A percentile compares a stretch with the other conserved stretches of the same genome.
phyloP scores from a whole-genome alignment of 2,329 filamentous ascomycete genomes.

The Metarhizium robertsii region DNA sequence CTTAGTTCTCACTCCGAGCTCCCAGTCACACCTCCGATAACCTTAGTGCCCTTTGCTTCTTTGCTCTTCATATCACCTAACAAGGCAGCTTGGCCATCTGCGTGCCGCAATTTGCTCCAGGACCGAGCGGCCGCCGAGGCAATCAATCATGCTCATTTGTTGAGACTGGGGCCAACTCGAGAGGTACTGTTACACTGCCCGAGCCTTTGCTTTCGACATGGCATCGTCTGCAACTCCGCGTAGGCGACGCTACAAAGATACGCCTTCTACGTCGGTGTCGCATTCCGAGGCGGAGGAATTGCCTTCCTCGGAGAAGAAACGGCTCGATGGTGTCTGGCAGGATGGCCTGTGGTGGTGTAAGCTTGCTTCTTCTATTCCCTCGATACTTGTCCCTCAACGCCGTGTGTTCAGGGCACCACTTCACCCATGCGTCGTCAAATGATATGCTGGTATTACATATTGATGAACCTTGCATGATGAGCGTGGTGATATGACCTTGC shows the following conservation, averaged over 20 bases:
- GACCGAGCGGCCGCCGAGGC: too few species aligned
- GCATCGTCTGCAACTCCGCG: neutral
- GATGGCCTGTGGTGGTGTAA: slow-evolving; percentile 28
- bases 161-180: neutral
- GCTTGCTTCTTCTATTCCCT: slow-evolving; percentile 7
- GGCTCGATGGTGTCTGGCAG: slow-evolving; percentile 22
- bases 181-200: neutral
- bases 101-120: neutral
- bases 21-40: neutral
- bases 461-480: neutral
- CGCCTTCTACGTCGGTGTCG: slow-evolving; percentile 1
- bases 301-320: slow-evolving; percentile 19
- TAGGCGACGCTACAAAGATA: neutral
- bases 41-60: neutral
- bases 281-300: slow-evolving; percentile 10
- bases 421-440: neutral
- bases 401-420: neutral
- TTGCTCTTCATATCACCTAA: neutral
- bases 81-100: neutral
- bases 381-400: neutral
- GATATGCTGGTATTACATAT: too few species aligned
- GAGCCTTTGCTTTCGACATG: slow-evolving; percentile 1
- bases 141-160: neutral
- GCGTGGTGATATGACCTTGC: neutral
- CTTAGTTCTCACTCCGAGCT: too few species aligned